These are phyloP conservation scores for Phlyctochytrium planicorne DNA, from an alignment of 192 early-diverging fungal genomes.

Conservation along the genomic window DNA sequence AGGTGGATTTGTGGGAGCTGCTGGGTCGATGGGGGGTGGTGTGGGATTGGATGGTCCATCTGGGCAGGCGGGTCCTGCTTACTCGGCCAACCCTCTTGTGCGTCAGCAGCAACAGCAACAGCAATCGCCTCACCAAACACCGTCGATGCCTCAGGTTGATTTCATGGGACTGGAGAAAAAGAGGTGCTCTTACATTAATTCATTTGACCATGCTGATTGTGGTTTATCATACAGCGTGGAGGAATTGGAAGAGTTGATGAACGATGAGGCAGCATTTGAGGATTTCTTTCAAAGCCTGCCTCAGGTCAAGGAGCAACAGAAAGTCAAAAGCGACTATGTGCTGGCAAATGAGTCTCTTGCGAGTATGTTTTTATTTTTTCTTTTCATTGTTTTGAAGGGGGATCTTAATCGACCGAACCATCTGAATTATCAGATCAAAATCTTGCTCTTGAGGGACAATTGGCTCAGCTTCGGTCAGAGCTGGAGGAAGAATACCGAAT, in stretches of 20 bases:
- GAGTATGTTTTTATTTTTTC: slow-evolving; percentile 4
- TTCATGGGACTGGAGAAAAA: neutral
- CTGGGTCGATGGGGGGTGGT: neutral
- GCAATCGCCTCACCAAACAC: too few relatives aligned
- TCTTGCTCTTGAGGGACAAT: neutral
- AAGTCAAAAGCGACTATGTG: neutral
- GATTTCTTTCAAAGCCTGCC: slow-evolving; percentile 15
- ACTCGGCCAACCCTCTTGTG: too few relatives aligned
- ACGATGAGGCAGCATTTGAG: slow-evolving; percentile 19
- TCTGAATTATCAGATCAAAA: slow-evolving; percentile 3
- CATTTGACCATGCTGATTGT: too few relatives aligned
- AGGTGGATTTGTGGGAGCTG: neutral
- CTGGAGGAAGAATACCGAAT: neutral
- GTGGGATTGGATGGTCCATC: neutral
- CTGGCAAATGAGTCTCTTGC: slow-evolving; percentile 10
- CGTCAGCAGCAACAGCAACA: too few relatives aligned
- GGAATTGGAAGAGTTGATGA: slow-evolving; percentile 23
- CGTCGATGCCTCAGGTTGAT: neutral
- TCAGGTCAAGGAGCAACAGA: slow-evolving; percentile 8
- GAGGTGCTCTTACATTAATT: too few relatives aligned
- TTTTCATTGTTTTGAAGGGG: neutral
- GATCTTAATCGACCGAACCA: too few relatives aligned
- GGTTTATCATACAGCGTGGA: too few relatives aligned
- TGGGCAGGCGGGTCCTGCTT: neutral
- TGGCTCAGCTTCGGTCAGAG: neutral